Evolutionary conservation across 2,329 filamentous ascomycete species (phyloP), one percentile per base, ranked within the genome.

Genomic region (Fusarium sp.): DNA sequence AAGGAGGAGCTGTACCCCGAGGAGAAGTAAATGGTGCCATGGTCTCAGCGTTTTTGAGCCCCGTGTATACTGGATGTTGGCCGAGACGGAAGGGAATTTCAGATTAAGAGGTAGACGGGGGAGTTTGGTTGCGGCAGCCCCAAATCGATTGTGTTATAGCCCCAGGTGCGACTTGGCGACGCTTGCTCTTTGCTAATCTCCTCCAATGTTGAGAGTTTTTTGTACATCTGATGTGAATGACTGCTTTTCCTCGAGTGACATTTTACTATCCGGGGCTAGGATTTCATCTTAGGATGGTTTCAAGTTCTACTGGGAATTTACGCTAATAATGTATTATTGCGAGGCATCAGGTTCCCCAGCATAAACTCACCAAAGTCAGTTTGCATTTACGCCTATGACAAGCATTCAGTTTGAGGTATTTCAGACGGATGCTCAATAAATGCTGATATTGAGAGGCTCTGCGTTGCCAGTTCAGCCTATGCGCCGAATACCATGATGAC

Each of bases 1-100:
- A 97, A 96, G 88, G 95, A 98, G 88, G 90, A 93, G 78, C 87
- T 98, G 81, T 98, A 94, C 85, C 94, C 95, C 63, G 87, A 90
- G 80, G 80, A 81, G 77, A 79, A 84, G 78, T 80, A 81, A 82
- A 84, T 49, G 55, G 65, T 75, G 39, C 37, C 54, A 33, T 50
- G 46, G 66, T 56, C 62, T 70, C 54, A 58, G 52, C 63, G 53
- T 67, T 69, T 69, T 62, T 66, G 60, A 70, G 59, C 59, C 53
- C 62, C 68, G 62, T 68, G 76, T 81, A 80, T 80, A 81, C 75
- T 60, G 62, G 61, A 81, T 80, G 78, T 77, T 80, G 77, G 63
- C 46, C 64, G 69, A 74, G 66, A 73, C 68, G 57, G 72, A 73
- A 68, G 64, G 62, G 67, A 69, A 60, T 70, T 65, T 66, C 64